Percentiles rank a stretch among this genome's conserved stretches.
Evolutionary conservation across 441 rosid genomes (phyloP).

Genomic region (Euphorbia neoarborescens): DNA sequence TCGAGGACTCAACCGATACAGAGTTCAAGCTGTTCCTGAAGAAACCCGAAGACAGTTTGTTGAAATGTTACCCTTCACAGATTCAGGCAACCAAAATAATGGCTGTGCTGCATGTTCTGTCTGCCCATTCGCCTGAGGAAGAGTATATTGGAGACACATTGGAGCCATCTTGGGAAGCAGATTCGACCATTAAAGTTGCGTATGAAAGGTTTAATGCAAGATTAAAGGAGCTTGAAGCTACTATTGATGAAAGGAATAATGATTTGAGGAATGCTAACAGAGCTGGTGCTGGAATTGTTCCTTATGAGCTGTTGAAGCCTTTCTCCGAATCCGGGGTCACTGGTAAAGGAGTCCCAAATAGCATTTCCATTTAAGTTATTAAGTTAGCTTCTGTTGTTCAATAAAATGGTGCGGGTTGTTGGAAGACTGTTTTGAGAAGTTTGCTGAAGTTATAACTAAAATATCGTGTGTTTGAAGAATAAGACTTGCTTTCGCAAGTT

Average conservation of each 20-base stretch:
- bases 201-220: slow-evolving; percentile 39
- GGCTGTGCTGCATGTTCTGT: slow-evolving; percentile 46
- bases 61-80: slow-evolving; percentile 51
- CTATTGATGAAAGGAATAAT: slow-evolving; percentile 32
- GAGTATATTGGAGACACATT: slow-evolving; percentile 50
- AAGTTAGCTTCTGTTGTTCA: too few species aligned
- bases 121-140: slow-evolving; percentile 60
- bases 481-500: too few species aligned
- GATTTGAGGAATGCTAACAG: slow-evolving; percentile 29
- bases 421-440: too few species aligned
- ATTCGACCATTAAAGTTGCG: slow-evolving; percentile 39
- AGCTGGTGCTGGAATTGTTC: background rate
- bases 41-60: slow-evolving; percentile 33
- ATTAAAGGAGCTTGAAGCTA: slow-evolving; percentile 32
- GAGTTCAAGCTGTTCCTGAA: slow-evolving; percentile 33
- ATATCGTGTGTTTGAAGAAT: too few species aligned
- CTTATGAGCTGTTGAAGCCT: too few species aligned
- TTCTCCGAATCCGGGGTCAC: too few species aligned
- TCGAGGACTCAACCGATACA: slow-evolving; percentile 34
- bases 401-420: too few species aligned
- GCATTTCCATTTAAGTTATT: background rate
- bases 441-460: too few species aligned
- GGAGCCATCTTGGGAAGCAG: slow-evolving; percentile 45
- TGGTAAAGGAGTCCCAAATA: too few species aligned
- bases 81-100: slow-evolving; percentile 50